Conservation (phyloP, 345 rosid genomes). For the Eutrema yunnanense region DNA sequence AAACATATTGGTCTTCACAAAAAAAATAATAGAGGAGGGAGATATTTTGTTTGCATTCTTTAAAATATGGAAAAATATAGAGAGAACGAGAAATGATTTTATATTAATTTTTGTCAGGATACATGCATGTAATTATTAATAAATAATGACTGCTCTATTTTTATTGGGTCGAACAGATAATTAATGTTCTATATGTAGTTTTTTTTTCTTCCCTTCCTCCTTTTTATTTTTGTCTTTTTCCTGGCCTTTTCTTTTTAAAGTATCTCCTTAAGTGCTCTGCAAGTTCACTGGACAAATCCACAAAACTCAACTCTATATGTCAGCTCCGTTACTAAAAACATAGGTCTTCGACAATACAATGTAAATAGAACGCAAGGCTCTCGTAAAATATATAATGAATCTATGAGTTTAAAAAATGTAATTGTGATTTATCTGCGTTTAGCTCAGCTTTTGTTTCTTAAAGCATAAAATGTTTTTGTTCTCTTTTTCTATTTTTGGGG, state of each 20-base stretch:
- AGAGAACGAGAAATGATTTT: neutral
- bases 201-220: neutral
- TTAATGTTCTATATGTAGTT: neutral
- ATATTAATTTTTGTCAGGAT: conserved; percentile 10
- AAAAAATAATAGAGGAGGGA: neutral
- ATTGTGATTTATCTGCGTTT: neutral
- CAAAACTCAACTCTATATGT: conserved; percentile 8
- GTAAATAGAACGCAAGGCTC: neutral
- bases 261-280: conserved; percentile 1
- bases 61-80: neutral
- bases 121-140: conserved; percentile 9
- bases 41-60: neutral
- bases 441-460: neutral
- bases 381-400: neutral
- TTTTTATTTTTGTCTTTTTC: conserved; percentile 3
- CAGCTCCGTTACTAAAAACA: conserved; percentile 11
- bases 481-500: neutral
- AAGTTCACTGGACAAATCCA: conserved; percentile 25
- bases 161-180: neutral
- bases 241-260: neutral
- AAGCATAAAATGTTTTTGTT: neutral
- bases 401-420: neutral
- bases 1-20: neutral
- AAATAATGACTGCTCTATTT: neutral
- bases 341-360: neutral